phyloP scores from a whole-genome alignment of 2,329 filamentous ascomycete species.

The Erysiphe pulchra region DNA sequence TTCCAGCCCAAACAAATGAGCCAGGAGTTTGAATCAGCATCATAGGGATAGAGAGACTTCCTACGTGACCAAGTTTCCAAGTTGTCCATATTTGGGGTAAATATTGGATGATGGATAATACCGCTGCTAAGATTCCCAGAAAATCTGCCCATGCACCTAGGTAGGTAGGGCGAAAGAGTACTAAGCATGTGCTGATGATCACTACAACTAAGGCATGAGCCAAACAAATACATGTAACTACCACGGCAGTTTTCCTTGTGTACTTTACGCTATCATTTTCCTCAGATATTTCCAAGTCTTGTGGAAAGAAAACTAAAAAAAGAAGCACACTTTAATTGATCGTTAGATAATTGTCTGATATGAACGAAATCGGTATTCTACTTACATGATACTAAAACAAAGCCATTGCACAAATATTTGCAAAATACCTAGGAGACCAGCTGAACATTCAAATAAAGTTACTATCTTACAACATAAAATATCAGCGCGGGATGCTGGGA shows the following conservation, averaged over 20 bases:
- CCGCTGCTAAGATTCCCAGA: conserved; percentile 53
- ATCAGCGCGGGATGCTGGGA: conserved; percentile 61
- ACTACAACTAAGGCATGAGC: conserved; percentile 48
- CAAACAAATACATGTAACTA: conserved; percentile 47
- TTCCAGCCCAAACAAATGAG: conserved; percentile 69
- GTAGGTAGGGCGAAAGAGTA: conserved; percentile 31
- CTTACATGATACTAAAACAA: conserved; percentile 78
- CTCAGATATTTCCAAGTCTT: conserved; percentile 20
- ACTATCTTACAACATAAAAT: conserved; percentile 69
- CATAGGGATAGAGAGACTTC: conserved; percentile 84
- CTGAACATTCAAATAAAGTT: conserved; percentile 57
- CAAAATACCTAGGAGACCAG: conserved; percentile 64
- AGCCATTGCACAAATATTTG: conserved; percentile 83
- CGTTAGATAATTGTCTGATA: too few species aligned
- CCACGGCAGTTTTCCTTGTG: conserved; percentile 53
- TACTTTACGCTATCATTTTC: conserved; percentile 22
- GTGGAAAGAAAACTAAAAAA: conserved; percentile 86
- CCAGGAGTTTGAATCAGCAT: conserved; percentile 97
- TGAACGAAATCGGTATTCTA: not conserved
- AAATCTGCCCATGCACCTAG: conserved; percentile 64
- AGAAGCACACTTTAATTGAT: conserved; percentile 42
- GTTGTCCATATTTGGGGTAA: conserved; percentile 89
- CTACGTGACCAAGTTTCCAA: conserved; percentile 59
- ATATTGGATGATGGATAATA: conserved; percentile 71
- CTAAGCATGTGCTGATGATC: conserved; percentile 42